phyloP scores from a whole-genome alignment of 2,329 filamentous ascomycete genomes.

The Akanthomyces dipterigenus region DNA sequence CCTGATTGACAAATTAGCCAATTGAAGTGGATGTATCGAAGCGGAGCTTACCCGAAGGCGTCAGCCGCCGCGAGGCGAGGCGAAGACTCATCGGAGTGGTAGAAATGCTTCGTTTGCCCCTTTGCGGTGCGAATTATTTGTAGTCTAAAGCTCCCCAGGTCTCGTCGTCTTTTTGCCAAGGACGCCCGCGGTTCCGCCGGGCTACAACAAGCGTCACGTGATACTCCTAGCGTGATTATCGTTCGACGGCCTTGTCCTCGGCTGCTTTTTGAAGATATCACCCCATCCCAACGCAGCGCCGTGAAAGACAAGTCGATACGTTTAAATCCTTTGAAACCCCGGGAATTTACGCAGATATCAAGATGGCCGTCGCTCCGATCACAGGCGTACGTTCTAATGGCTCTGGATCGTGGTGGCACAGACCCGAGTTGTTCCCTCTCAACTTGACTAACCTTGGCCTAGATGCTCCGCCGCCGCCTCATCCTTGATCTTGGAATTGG shows the following conservation, averaged over 20 bases:
- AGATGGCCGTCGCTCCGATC: slow-evolving; percentile 51
- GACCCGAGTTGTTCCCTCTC: background rate
- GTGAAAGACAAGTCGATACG: slow-evolving; percentile 17
- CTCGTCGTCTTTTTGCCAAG: slow-evolving; percentile 14
- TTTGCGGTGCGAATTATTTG: slow-evolving; percentile 22
- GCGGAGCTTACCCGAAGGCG: slow-evolving; percentile 48
- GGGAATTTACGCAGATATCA: slow-evolving; percentile 22
- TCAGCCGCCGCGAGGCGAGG: slow-evolving; percentile 55
- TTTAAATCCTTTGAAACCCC: slow-evolving; percentile 18
- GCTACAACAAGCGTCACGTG: slow-evolving; percentile 15
- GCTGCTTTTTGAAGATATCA: background rate
- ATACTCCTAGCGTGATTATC: slow-evolving; percentile 27
- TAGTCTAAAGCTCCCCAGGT: slow-evolving; percentile 3
- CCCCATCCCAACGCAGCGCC: slow-evolving; percentile 18
- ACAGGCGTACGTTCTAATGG: slow-evolving; percentile 50
- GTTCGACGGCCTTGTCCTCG: slow-evolving; percentile 20
- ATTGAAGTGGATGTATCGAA: background rate
- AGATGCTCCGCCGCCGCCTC: slow-evolving; percentile 57
- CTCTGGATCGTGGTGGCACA: slow-evolving; percentile 4
- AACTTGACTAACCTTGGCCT: slow-evolving; percentile 26
- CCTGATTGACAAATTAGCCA: background rate
- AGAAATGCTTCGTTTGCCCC: slow-evolving; percentile 16
- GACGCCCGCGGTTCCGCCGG: slow-evolving; percentile 19
- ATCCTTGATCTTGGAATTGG: slow-evolving; percentile 49
- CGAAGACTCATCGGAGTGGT: slow-evolving; percentile 54